Evolutionary conservation across 2,329 filamentous ascomycete genomes (phyloP), one percentile per base, ranked within the genome.

Genomic region (Rutstroemia sp.): DNA sequence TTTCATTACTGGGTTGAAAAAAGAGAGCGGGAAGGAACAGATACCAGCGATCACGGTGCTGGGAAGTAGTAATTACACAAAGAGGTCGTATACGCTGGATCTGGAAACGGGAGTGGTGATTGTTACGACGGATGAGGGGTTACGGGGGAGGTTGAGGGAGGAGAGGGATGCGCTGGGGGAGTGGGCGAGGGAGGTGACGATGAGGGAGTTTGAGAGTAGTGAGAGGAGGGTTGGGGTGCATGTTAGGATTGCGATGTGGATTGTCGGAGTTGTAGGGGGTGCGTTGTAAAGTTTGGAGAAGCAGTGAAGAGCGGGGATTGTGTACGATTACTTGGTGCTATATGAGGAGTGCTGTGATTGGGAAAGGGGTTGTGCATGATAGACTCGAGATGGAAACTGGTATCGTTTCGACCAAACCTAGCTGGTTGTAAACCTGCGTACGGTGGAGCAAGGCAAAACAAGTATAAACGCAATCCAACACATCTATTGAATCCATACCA

Each of bases 11-110:
- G 19, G 21, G 18, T 16, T 23, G 21, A 12, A 19, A 14, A 45
- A 9, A 7, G 19, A 16, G 5, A 23, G 16, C 2, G n/a, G 12
- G 2, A 16, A 45, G 21, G 7, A 19, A 4, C 46, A 25, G 14
- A 51, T 39, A n/a, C 53, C 53, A 6, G 53, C 53, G 37, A 55
- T 55, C 14, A 55, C 53, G 2, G 78, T 97, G 18, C 81, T 99
- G 0, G 94, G 94, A 1, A 95, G 89, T 69, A 94, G 88, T 9
- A 99, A 99, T 69, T 99, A 97, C 72, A 99, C 94, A 0, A 92
- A 94, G 71, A 79, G 94, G 48, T 95, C 90, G 68, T 97, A 99
- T 72, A 86, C 87, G 42, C 81, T 96, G 44, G 94, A 99, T 71
- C 78, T 99, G 2, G 94, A 99, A 70, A 88, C 87, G 0, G 94